phyloP scores from a whole-genome alignment of 768 basidiomycete genomes.

The Hericium erinaceus region DNA sequence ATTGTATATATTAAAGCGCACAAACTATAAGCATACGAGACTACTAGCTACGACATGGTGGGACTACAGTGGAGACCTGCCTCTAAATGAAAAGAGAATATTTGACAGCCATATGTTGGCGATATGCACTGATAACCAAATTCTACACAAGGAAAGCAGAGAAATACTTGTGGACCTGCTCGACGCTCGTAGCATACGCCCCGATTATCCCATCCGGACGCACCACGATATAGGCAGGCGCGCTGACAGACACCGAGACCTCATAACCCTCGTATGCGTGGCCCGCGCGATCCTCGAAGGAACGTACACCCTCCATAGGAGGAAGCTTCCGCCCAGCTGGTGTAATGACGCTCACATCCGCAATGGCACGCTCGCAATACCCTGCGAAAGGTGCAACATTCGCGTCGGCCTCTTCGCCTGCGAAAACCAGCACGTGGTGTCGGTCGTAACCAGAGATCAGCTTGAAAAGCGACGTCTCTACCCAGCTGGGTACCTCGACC shows the following conservation, averaged over 20 bases:
- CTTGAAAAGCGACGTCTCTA: slow-evolving; percentile 18
- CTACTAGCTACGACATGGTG: too few relatives aligned
- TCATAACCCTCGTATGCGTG: slow-evolving; percentile 9
- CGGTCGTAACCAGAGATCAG: slow-evolving; percentile 16
- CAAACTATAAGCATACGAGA: too few relatives aligned
- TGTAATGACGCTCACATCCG: neutral
- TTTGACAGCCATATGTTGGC: too few relatives aligned
- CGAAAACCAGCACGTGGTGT: slow-evolving; percentile 27
- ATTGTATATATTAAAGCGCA: too few relatives aligned
- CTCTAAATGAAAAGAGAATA: too few relatives aligned
- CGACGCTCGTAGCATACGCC: neutral
- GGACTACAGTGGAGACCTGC: too few relatives aligned
- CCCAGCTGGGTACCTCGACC: slow-evolving; percentile 3
- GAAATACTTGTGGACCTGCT: neutral
- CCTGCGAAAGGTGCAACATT: neutral
- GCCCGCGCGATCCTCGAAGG: slow-evolving; percentile 2
- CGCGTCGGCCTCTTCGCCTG: neutral
- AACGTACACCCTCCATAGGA: neutral
- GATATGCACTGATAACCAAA: too few relatives aligned
- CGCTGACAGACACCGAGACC: neutral
- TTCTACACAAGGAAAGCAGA: neutral
- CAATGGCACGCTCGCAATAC: neutral
- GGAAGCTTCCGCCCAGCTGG: neutral
- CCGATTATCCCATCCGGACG: slow-evolving; percentile 9
- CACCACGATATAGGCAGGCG: neutral